A percentile compares a stretch with the other conserved stretches of the same genome.
phyloP scores from a whole-genome alignment of 495 filamentous ascomycete genomes.

The Talaromyces liani region DNA sequence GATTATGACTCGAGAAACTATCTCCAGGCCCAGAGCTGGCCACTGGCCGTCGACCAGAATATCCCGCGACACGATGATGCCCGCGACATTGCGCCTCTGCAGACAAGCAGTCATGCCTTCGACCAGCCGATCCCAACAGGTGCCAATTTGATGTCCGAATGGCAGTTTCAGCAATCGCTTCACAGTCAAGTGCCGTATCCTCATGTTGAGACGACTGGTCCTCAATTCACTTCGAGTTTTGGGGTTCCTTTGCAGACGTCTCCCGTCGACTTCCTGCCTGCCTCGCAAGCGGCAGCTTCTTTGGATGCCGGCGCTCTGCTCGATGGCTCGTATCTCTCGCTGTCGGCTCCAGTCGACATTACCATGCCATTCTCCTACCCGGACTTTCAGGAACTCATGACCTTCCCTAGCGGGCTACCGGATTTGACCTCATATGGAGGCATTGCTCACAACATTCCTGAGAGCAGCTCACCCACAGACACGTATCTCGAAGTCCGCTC shows the following conservation, averaged over 20 bases:
- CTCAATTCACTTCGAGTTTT: constrained; percentile 40
- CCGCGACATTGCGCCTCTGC: constrained; percentile 37
- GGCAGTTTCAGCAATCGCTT: constrained; percentile 48
- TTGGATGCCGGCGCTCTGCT: constrained; percentile 43
- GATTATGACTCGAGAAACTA: constrained; percentile 43
- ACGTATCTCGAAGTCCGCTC: constrained; percentile 80
- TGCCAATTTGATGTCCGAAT: constrained; percentile 40
- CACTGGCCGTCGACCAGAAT: constrained; percentile 31
- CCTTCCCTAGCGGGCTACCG: constrained; percentile 48
- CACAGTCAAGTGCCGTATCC: constrained; percentile 37
- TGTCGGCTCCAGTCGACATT: constrained; percentile 56
- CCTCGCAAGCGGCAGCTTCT: constrained; percentile 57
- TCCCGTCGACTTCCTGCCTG: constrained; percentile 64
- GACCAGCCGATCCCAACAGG: constrained; percentile 36
- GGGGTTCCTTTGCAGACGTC: constrained; percentile 47
- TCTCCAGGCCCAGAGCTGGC: constrained; percentile 36
- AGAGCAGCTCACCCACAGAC: constrained; percentile 73
- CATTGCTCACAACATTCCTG: constrained; percentile 38
- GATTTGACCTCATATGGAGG: constrained; percentile 39
- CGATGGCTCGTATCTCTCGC: constrained; percentile 59
- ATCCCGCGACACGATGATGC: constrained; percentile 24
- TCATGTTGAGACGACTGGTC: constrained; percentile 42
- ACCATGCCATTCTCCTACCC: constrained; percentile 64
- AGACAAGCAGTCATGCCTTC: constrained; percentile 41
- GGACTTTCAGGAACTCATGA: constrained; percentile 57